These are phyloP conservation scores for Plectosphaerella sp. DNA, from an alignment of 2,329 filamentous ascomycete genomes.

Conservation along the genomic window DNA sequence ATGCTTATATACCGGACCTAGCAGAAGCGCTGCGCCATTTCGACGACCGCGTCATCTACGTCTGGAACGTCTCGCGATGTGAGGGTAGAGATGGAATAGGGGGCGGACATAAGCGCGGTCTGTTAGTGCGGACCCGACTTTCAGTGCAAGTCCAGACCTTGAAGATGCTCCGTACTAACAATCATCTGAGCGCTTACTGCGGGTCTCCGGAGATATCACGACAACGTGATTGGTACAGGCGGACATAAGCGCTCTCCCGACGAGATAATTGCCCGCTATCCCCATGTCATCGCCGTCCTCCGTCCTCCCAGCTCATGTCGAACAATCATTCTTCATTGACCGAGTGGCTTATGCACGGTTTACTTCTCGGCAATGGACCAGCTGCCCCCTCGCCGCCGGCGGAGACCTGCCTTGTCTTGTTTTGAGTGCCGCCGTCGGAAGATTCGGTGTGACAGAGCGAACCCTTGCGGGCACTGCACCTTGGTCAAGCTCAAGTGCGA, in stretches of 20 bases:
- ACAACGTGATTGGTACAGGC: background rate
- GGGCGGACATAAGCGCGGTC: background rate
- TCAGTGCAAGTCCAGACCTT: too few species aligned
- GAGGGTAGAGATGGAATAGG: background rate
- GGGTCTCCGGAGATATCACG: too few species aligned
- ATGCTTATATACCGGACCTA: too few species aligned
- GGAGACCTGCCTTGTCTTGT: conserved; percentile 33
- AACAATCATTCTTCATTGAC: too few species aligned
- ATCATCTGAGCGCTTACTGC: background rate
- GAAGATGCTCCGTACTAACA: background rate
- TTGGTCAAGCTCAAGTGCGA: conserved; percentile 23
- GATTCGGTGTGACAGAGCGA: conserved; percentile 38
- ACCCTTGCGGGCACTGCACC: conserved; percentile 33
- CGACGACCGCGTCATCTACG: too few species aligned
- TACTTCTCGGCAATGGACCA: background rate
- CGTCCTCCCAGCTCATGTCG: too few species aligned
- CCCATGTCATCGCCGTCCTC: background rate
- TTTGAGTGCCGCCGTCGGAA: conserved; percentile 38
- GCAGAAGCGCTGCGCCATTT: too few species aligned
- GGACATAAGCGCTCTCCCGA: background rate
- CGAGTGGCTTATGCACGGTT: background rate
- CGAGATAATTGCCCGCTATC: background rate
- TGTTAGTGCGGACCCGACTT: background rate
- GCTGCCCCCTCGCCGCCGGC: conserved; percentile 16
- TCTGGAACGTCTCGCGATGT: too few species aligned